Evolutionary conservation across 305 asterid genomes (phyloP), one percentile per base, ranked within the genome.

Genomic region (Rubia occidens): DNA sequence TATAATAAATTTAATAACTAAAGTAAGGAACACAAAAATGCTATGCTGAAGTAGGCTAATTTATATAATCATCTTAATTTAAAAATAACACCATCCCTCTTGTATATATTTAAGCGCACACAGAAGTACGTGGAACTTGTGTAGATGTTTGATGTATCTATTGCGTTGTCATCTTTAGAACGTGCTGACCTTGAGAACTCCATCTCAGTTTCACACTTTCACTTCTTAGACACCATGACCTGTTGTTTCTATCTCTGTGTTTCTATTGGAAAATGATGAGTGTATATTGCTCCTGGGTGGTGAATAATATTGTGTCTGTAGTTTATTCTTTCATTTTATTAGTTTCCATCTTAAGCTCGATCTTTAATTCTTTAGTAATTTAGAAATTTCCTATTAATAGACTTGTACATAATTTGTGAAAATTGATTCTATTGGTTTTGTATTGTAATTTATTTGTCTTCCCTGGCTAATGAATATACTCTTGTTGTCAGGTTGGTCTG

Each of bases 401-500:
- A 49, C 43, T 1, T 42, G 55, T 43, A 17, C 18, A 66, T 3
- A 32, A 18, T 53, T 11, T 45, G 5, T 60, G 24, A 10, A 65
- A 42, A 42, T 21, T 21, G 42, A 3, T 26, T 66, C 5, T 32
- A 43, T 70, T 35, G 24, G 21, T 43, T 40, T 60, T 32, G 9
- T n/a, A 20, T 45, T 58, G 60, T 29, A 45, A 13, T 4, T 66
- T 56, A 56, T 58, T 43, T 43, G 18, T 42, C 60, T 55, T 14
- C 42, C 42, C 32, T 20, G 64, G 58, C 1, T 29, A 5, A 44
- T 42, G 10, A 5, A 6, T 51, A 0, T 51, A 29, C 54, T 40
- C 37, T 42, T 65, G 40, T 68, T 40, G 78, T 66, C 86, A 93
- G 98, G 98, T 93, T 66, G 98, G 98, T 77, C 75, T 93, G 77